Percentiles rank a stretch among this genome's conserved stretches.
phyloP scores from a whole-genome alignment of 169 alveolate genomes.

The Cryptosporidium andersoni region DNA sequence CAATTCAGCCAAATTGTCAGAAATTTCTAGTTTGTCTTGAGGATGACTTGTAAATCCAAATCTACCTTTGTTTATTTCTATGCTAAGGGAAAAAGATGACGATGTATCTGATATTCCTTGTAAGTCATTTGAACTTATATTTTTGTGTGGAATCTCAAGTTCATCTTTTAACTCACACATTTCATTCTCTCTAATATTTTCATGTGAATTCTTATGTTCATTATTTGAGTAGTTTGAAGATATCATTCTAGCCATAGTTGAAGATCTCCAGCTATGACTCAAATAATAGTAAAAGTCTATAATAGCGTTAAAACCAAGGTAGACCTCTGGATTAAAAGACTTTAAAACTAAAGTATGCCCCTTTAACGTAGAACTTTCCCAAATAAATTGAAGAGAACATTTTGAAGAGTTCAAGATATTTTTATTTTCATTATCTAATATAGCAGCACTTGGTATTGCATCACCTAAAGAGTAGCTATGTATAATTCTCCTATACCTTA shows the following conservation, averaged over 20 bases:
- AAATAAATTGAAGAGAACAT: slow-evolving; percentile 46
- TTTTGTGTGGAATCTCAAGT: neutral
- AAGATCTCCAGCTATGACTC: slow-evolving; percentile 67
- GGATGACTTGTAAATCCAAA: slow-evolving; percentile 60
- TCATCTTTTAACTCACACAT: neutral
- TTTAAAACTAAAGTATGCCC: slow-evolving; percentile 21
- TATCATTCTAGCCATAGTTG: slow-evolving; percentile 28
- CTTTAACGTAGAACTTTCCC: slow-evolving; percentile 22
- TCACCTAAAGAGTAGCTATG: slow-evolving; percentile 32
- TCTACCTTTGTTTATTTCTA: slow-evolving; percentile 28
- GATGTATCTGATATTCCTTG: neutral
- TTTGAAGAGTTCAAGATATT: neutral
- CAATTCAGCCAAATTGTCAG: neutral
- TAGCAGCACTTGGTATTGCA: slow-evolving; percentile 2
- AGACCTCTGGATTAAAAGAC: slow-evolving; percentile 49
- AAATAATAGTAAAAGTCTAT: slow-evolving; percentile 58
- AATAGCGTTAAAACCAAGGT: slow-evolving; percentile 56
- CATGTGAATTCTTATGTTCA: neutral
- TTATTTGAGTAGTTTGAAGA: neutral
- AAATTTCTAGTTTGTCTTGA: neutral
- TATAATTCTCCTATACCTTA: slow-evolving; percentile 47
- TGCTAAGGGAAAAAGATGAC: slow-evolving; percentile 20
- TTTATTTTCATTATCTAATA: neutral
- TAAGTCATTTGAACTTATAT: slow-evolving; percentile 1
- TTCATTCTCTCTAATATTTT: neutral